These are phyloP conservation scores for Globisporangium heterothallicum DNA, from an alignment of 352 stramenopile genomes.

Conservation along the genomic window DNA sequence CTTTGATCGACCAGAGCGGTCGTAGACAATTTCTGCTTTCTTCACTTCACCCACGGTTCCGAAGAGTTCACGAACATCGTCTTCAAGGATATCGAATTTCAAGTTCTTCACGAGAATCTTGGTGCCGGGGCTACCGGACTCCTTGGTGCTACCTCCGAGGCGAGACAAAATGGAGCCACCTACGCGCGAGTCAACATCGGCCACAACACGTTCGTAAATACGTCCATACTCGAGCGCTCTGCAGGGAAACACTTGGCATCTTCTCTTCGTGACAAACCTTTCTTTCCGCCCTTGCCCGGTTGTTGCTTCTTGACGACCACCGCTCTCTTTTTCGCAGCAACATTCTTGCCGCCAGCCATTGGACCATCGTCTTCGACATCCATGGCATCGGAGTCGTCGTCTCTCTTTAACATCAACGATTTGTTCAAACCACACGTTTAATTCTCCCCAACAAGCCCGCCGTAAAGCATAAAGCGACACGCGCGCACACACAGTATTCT, in stretches of 20 bases:
- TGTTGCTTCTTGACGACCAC: constrained; percentile 42
- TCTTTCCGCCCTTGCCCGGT: constrained; percentile 48
- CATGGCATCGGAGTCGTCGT: constrained; percentile 45
- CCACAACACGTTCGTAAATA: neutral
- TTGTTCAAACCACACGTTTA: constrained; percentile 11
- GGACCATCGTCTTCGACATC: constrained; percentile 47
- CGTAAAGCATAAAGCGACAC: neutral
- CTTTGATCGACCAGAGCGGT: constrained; percentile 78
- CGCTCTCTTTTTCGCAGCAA: constrained; percentile 36
- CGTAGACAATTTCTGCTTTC: constrained; percentile 80
- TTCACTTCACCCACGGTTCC: constrained; percentile 67
- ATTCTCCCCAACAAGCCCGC: neutral
- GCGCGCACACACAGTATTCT: neutral
- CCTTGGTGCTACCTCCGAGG: constrained; percentile 43
- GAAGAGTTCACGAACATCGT: constrained; percentile 79
- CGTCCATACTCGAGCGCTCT: neutral
- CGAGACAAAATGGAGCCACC: constrained; percentile 56
- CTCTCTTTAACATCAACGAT: constrained; percentile 12
- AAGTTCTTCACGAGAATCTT: constrained; percentile 84
- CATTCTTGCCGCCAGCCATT: constrained; percentile 17
- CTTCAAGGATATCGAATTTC: constrained; percentile 80
- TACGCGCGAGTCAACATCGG: neutral
- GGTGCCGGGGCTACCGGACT: constrained; percentile 31
- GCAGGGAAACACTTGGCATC: neutral
- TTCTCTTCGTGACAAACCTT: constrained; percentile 32